Base-by-base conservation (phyloP, 108 stramenopile genomes). In the Stephanodiscus minutulus region DNA sequence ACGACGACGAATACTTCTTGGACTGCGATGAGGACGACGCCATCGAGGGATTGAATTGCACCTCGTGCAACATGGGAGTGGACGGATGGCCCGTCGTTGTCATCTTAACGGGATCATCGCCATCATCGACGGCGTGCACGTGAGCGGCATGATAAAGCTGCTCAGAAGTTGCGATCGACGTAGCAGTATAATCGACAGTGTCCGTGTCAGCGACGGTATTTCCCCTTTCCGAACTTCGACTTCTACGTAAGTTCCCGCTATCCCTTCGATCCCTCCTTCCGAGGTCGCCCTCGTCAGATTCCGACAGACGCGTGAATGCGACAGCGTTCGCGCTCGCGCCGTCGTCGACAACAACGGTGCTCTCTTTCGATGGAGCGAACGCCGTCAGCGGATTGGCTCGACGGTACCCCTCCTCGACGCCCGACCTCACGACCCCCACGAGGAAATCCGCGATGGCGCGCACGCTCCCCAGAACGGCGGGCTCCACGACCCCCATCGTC, bases 161-260 rank as follows among this genome's bases (percentile, higher is more conserved):
- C 43, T 44, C 31, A 43, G 13, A 18, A 35, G 27, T 50, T 33
- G 58, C 12, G 18, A 56, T 17, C 12, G 22, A 3, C 10, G 8
- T 13, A 53, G 22, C 6, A 58, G 57, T 13, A 13, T 10, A 39
- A 22, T 37, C 4, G 29, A 49, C 39, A 21, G 68, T 70, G 44
- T 74, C 79, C 29, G 74, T 55, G 55, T 80, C 70, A 21, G 77
- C 70, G 22, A 78, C 77, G 20, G 77, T 66, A 66, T 78, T 79
- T 46, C 70, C 57, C 61, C 70, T 61, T 0, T 47, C 33, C 17
- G 67, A 71, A 54, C 77, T 71, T 8, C 36, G 70, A 22, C 66
- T 50, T 29, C 66, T 74, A 27, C 68, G 66, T 6, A 43, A 12
- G 39, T 21, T 39, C 46, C 8, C 27, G n/a, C 35, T 24, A 20